Percentiles rank a stretch among this genome's conserved stretches.
phyloP scores from a whole-genome alignment of 192 early-diverging fungal species.

The Spizellomyces sp. region DNA sequence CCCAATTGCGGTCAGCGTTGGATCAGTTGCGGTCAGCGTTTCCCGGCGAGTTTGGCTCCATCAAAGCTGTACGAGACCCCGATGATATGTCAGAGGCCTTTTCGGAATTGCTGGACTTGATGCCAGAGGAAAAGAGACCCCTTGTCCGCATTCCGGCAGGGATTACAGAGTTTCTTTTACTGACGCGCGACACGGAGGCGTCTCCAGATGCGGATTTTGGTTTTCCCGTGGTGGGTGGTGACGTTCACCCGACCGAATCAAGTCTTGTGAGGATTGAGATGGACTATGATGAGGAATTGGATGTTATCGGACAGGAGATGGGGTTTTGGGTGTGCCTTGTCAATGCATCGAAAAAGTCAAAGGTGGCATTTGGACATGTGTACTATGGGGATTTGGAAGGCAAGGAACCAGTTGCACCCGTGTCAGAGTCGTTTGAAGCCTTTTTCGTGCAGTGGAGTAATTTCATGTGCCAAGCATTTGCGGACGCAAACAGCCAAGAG shows the following conservation, averaged over 20 bases:
- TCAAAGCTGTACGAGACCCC: conserved; percentile 14
- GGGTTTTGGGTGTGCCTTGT: no score
- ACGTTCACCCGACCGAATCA: conserved; percentile 5
- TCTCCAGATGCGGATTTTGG: conserved; percentile 11
- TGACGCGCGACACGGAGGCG: conserved; percentile 15
- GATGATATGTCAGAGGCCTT: conserved; percentile 7
- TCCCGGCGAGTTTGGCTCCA: conserved; percentile 16
- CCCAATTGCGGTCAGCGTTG: neutral
- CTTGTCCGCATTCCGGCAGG: conserved; percentile 12
- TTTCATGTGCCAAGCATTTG: neutral
- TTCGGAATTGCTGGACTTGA: conserved; percentile 1
- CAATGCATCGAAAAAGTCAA: neutral
- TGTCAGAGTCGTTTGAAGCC: conserved; percentile 10
- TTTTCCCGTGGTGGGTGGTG: conserved; percentile 4
- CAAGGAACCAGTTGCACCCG: neutral
- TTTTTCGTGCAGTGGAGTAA: neutral
- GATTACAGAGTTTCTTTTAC: conserved; percentile 10
- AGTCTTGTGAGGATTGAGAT: conserved; percentile 10
- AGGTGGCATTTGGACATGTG: conserved; percentile 14
- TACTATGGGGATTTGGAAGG: conserved; percentile 1
- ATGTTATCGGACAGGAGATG: neutral
- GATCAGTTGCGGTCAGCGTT: neutral
- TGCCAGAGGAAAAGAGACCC: neutral
- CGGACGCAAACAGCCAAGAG: no score
- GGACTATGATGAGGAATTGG: conserved; percentile 23